These are phyloP conservation scores for Fusarium illudens DNA, from an alignment of 2,329 filamentous ascomycete genomes.

Conservation along the genomic window DNA sequence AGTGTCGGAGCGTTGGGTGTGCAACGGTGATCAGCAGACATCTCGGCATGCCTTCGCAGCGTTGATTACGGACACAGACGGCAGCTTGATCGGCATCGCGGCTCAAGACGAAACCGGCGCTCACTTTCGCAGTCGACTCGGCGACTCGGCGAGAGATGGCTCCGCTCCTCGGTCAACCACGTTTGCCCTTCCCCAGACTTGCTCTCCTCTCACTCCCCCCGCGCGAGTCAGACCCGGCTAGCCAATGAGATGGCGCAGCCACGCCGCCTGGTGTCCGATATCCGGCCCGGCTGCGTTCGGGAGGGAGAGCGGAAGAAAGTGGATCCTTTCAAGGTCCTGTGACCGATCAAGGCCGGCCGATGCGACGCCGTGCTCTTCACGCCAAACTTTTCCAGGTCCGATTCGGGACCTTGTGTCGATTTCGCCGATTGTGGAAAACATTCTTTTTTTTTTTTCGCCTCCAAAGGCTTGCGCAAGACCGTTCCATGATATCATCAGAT, in stretches of 20 bases:
- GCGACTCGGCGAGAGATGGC: constrained; percentile 14
- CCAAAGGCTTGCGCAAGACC: constrained; percentile 19
- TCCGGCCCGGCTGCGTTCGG: constrained; percentile 29
- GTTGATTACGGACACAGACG: background rate
- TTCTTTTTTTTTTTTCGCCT: background rate
- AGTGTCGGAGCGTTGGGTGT: background rate
- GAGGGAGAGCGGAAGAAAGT: constrained; percentile 39
- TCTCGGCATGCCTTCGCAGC: constrained; percentile 5
- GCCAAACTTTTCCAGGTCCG: background rate
- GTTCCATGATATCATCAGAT: constrained; percentile 9
- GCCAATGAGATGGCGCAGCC: constrained; percentile 16
- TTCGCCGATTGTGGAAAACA: constrained; percentile 7
- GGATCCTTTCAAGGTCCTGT: constrained; percentile 26
- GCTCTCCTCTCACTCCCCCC: background rate
- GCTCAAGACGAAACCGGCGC: background rate
- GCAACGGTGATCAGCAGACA: constrained; percentile 24
- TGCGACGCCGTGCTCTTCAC: constrained; percentile 18
- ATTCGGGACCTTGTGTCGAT: constrained; percentile 31
- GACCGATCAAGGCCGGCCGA: constrained; percentile 33
- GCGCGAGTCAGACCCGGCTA: background rate
- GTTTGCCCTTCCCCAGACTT: constrained; percentile 28
- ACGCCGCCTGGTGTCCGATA: constrained; percentile 30
- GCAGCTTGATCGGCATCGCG: constrained; percentile 1
- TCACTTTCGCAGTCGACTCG: constrained; percentile 6
- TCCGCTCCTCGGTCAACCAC: constrained; percentile 18